Base-by-base conservation (phyloP, 2,329 filamentous ascomycete species). In the Penicillium occitanis region DNA sequence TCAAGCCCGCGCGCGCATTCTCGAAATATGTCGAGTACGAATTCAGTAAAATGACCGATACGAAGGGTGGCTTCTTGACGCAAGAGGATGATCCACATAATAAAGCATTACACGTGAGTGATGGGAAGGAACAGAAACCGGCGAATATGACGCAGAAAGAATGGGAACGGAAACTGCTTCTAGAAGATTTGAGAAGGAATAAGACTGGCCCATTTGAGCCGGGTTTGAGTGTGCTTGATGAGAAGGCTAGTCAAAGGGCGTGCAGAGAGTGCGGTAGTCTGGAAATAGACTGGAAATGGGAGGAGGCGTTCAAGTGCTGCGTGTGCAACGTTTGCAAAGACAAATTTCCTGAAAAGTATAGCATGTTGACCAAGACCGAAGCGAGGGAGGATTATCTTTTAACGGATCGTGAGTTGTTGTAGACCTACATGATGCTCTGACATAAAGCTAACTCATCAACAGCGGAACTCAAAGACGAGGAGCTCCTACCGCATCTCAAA, bases 11-110 rank as follows among this genome's bases (percentile, higher is more conserved):
- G 46, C 87, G 89, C 73, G 97, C 96, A 74, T 97, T 98, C 71
- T 88, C 91, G 68, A 94, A 95, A 77, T 98, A 91, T 76, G 93
- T 99, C 74, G 95, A 99, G 75, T 98, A 97, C 80, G 95, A 99
- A 78, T 95, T 99, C 80, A 94, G 91, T 75, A 91, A 94, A 80
- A 98, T 99, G 93, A 96, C 90, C 6, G 95, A 99, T 77, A 98
- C 94, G 0, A 97, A 97, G 75, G 95, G 95, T 68, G 95, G 95
- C 0, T 99, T 99, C 78, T 80, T 99, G 70, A 91, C 90, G n/a
- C 86, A 87, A 0, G 91, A 94, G 68, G 95, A 99, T 74, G 95
- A 99, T 77, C 95, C 95, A 0, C 88, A 90, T 75, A 97, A 97
- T 75, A 90, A 90, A 70, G 91, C 90, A 8, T 83, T 94, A 72